phyloP scores from a whole-genome alignment of 2,329 filamentous ascomycete genomes.

The Colletotrichum sp. region DNA sequence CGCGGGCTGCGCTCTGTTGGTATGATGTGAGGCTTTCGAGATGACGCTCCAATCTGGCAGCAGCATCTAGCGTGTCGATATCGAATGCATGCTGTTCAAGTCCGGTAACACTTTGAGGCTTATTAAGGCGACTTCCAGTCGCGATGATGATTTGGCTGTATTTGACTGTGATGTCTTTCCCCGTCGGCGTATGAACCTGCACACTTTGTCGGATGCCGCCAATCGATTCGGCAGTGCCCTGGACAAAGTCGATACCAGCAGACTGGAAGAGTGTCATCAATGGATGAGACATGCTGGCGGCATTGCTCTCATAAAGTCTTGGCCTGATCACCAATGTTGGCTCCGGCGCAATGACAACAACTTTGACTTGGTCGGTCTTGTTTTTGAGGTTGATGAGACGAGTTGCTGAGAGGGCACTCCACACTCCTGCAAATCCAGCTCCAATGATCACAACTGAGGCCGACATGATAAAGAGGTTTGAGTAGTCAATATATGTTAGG shows the following conservation, averaged over 20 bases:
- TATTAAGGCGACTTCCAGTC: constrained; percentile 35
- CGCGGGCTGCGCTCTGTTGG: constrained; percentile 27
- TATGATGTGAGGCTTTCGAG: constrained; percentile 27
- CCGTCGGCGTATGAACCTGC: background rate
- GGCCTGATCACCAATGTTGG: constrained; percentile 35
- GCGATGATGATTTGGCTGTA: constrained; percentile 41
- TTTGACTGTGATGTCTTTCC: constrained; percentile 13
- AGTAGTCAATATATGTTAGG: background rate
- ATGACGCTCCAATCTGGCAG: constrained; percentile 32
- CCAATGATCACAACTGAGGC: constrained; percentile 29
- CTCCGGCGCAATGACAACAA: constrained; percentile 36
- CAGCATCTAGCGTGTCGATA: constrained; percentile 33
- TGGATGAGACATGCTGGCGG: constrained; percentile 26
- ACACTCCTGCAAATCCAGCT: constrained; percentile 39
- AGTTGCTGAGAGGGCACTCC: constrained; percentile 39
- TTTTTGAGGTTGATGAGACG: constrained; percentile 30
- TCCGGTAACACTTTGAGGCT: constrained; percentile 31
- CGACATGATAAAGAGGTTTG: background rate
- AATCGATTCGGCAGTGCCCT: constrained; percentile 27
- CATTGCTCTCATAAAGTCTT: constrained; percentile 37
- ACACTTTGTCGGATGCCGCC: constrained; percentile 23
- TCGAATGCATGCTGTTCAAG: constrained; percentile 37
- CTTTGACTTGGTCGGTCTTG: constrained; percentile 26
- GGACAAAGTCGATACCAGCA: constrained; percentile 29
- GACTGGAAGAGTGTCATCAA: constrained; percentile 29